Evolutionary conservation across 2,329 filamentous ascomycete species (phyloP).

Genomic region (Plenodomus lindquistii): DNA sequence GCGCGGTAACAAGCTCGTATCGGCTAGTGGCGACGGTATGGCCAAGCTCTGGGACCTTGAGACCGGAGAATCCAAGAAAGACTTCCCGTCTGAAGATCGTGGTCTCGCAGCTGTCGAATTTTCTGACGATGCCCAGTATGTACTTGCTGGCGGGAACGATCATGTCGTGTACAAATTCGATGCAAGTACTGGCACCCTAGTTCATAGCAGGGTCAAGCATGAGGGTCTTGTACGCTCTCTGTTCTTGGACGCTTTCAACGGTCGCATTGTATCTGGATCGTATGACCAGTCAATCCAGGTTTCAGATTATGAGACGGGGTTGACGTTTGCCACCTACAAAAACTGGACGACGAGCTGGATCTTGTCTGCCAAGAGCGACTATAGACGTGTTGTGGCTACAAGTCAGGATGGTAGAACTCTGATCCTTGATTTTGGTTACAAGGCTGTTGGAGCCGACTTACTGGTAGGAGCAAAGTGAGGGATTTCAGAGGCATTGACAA

Average conservation of each 20-base stretch:
- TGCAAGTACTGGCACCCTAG: slow-evolving; percentile 82
- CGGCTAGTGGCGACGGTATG: slow-evolving; percentile 88
- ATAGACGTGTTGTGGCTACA: slow-evolving; percentile 89
- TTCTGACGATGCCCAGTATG: slow-evolving; percentile 89
- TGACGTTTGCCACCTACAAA: slow-evolving; percentile 81
- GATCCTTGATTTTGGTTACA: slow-evolving; percentile 86
- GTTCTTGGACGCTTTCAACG: slow-evolving; percentile 85
- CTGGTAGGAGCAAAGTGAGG: slow-evolving; percentile 35
- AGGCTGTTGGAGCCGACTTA: slow-evolving; percentile 57
- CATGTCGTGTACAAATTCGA: slow-evolving; percentile 96
- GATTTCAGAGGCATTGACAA: not conserved
- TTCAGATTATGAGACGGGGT: slow-evolving; percentile 81
- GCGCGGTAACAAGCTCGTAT: slow-evolving; percentile 88
- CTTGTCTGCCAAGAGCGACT: slow-evolving; percentile 92
- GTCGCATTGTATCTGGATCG: slow-evolving; percentile 84
- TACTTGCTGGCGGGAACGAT: slow-evolving; percentile 94
- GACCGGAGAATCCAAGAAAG: slow-evolving; percentile 83
- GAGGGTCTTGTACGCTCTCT: slow-evolving; percentile 83
- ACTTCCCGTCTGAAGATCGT: slow-evolving; percentile 88
- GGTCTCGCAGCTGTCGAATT: slow-evolving; percentile 96
- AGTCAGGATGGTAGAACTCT: slow-evolving; percentile 92
- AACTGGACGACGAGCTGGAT: slow-evolving; percentile 98
- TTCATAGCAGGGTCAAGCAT: slow-evolving; percentile 81
- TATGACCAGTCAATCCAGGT: slow-evolving; percentile 97
- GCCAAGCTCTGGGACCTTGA: slow-evolving; percentile 96